Evolutionary conservation across 208 protist genomes (phyloP).

Genomic region (Phytomonas sp.): DNA sequence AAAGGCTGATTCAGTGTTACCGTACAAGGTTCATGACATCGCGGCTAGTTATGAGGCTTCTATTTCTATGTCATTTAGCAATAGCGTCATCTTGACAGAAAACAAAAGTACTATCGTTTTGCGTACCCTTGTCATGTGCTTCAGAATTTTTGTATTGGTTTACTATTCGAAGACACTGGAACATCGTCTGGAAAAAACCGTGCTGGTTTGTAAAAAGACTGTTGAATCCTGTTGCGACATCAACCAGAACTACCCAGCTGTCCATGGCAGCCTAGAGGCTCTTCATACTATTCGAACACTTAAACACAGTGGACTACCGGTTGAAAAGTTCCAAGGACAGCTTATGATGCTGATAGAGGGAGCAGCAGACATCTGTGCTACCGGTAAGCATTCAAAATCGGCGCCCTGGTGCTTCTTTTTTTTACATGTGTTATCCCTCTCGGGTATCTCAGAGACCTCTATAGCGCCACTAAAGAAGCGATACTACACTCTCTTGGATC

Average conservation of each 20-base stretch:
- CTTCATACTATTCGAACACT: conserved; percentile 24
- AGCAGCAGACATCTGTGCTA: not conserved
- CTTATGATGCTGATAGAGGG: conserved; percentile 22
- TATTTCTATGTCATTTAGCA: conserved; percentile 14
- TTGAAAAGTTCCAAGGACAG: conserved; percentile 38
- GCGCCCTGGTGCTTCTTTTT: conserved; percentile 25
- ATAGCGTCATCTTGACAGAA: not conserved
- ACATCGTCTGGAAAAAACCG: not conserved
- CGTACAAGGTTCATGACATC: conserved; percentile 38
- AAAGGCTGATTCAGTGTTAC: conserved; percentile 27
- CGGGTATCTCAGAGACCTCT: conserved; percentile 18
- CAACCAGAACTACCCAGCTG: conserved; percentile 12
- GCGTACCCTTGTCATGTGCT: conserved; percentile 53
- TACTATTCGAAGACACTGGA: conserved; percentile 17
- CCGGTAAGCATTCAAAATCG: not conserved
- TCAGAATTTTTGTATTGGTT: conserved; percentile 47
- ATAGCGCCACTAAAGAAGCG: conserved; percentile 32
- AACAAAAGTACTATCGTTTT: conserved; percentile 34
- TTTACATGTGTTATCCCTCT: conserved; percentile 38
- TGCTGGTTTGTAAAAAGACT: not conserved
- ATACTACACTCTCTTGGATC: conserved; percentile 30
- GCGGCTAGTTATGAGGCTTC: conserved; percentile 31
- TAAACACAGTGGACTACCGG: conserved; percentile 26
- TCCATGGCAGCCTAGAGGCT: conserved; percentile 13
- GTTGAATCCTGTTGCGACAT: not conserved